phyloP scores from a whole-genome alignment of 2,329 filamentous ascomycete species.

The Ceratocystis destructans region DNA sequence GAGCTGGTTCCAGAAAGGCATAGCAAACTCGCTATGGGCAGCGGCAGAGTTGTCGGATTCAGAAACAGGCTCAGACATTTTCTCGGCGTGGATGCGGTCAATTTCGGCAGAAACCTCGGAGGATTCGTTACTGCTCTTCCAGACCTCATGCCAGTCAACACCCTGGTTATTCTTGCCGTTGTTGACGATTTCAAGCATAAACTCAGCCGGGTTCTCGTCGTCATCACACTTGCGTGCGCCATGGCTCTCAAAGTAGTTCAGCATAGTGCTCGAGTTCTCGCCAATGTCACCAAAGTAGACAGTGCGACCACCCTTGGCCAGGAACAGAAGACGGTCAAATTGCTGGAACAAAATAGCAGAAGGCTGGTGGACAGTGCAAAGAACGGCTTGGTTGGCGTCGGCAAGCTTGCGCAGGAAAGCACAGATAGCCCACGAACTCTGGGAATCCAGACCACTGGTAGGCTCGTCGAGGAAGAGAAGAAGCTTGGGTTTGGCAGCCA shows the following conservation, averaged over 20 bases:
- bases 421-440: conserved; percentile 51
- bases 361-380: conserved; percentile 44
- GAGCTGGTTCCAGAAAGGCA: conserved; percentile 55
- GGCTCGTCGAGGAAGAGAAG: conserved; percentile 51
- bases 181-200: conserved; percentile 48
- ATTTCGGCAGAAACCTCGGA: conserved; percentile 46
- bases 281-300: conserved; percentile 59
- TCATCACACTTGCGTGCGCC: conserved; percentile 46
- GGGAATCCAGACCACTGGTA: conserved; percentile 47
- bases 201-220: conserved; percentile 61
- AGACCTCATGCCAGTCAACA: conserved; percentile 54
- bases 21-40: conserved; percentile 56
- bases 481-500: conserved; percentile 43
- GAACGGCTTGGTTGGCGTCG: conserved; percentile 37
- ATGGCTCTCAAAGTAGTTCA: conserved; percentile 50
- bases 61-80: conserved; percentile 21
- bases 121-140: conserved; percentile 42
- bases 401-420: conserved; percentile 49
- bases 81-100: conserved; percentile 44
- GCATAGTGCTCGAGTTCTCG: conserved; percentile 40
- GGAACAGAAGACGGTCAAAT: conserved; percentile 49
- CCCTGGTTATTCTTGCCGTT: conserved; percentile 28
- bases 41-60: conserved; percentile 20
- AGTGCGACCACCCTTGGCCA: conserved; percentile 50
- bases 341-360: conserved; percentile 39